Conservation (phyloP, 768 basidiomycete genomes). For the Hysterangium stoloniferum region DNA sequence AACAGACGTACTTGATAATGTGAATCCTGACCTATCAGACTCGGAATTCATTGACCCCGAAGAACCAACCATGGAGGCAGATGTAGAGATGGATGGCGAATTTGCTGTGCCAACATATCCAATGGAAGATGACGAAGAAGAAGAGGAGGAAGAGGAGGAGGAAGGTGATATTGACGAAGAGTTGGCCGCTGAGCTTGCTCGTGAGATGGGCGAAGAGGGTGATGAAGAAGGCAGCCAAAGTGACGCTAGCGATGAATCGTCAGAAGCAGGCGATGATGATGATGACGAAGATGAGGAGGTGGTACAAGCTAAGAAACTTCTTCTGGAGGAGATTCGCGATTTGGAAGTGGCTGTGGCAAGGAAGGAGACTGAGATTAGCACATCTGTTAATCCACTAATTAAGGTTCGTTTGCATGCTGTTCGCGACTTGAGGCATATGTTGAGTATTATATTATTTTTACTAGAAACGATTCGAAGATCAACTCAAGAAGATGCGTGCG, state of each 20-base stretch:
- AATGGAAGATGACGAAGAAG: constrained; percentile 47
- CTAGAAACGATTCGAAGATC: constrained; percentile 90
- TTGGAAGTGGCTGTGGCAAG: constrained; percentile 81
- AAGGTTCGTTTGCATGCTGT: constrained; percentile 45
- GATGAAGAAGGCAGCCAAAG: constrained; percentile 62
- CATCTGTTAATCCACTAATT: constrained; percentile 81
- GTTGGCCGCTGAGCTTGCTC: constrained; percentile 78
- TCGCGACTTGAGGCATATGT: not conserved
- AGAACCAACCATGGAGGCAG: constrained; percentile 42
- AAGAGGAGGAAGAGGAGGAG: constrained; percentile 35
- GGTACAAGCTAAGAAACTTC: constrained; percentile 63
- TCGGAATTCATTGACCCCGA: constrained; percentile 78
- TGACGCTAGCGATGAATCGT: constrained; percentile 51
- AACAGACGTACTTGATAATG: constrained; percentile 81
- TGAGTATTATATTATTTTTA: not conserved
- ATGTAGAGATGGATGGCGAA: constrained; percentile 50
- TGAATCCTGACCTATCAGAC: constrained; percentile 85
- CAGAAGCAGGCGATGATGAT: constrained; percentile 43
- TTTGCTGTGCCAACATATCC: constrained; percentile 3
- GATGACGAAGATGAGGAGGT: constrained; percentile 77
- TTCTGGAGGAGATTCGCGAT: constrained; percentile 86
- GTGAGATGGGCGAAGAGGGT: constrained; percentile 60
- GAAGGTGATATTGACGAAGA: constrained; percentile 86
- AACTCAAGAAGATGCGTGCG: constrained; percentile 75
- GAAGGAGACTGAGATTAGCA: constrained; percentile 77